These are phyloP conservation scores for Echinosophora koreensis DNA, from an alignment of 306 rosid species.

Conservation along the genomic window DNA sequence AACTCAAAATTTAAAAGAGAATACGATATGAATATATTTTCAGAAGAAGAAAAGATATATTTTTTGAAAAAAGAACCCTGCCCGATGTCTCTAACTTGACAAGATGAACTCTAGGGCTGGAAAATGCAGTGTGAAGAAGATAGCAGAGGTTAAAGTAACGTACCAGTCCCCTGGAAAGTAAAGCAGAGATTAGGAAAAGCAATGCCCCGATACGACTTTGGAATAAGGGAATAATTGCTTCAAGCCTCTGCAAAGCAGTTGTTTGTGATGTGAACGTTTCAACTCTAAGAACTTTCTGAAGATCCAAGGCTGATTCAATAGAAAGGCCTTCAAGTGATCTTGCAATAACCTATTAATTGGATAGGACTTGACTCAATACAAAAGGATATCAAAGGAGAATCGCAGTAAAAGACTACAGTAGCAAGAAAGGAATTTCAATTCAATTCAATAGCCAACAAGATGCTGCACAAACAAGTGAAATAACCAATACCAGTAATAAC, in stretches of 20 bases:
- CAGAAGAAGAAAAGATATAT: background rate
- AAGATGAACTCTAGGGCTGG: conserved; percentile 9
- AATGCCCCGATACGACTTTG: conserved; percentile 98
- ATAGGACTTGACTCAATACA: conserved; percentile 40
- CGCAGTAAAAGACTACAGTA: conserved; percentile 27
- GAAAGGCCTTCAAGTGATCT: conserved; percentile 83
- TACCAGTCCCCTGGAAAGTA: conserved; percentile 97
- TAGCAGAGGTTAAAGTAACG: conserved; percentile 46
- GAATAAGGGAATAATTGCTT: conserved; percentile 74
- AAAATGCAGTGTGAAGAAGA: conserved; percentile 28
- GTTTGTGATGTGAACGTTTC: conserved; percentile 67
- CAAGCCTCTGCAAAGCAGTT: conserved; percentile 77
- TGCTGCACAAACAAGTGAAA: conserved; percentile 1
- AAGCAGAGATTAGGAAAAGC: conserved; percentile 92
- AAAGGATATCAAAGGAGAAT: conserved; percentile 18
- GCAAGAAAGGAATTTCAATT: conserved; percentile 40
- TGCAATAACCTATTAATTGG: conserved; percentile 60
- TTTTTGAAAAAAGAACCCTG: background rate
- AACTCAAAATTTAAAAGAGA: too few species aligned
- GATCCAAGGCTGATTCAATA: conserved; percentile 77
- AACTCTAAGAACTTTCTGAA: conserved; percentile 81
- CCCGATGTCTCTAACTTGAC: background rate
- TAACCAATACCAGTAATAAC: conserved; percentile 32
- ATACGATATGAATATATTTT: background rate
- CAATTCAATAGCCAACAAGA: conserved; percentile 38